phyloP scores from a whole-genome alignment of 1,139 yeast genomes.

The Hemisphaericaspora xylofermentans region DNA sequence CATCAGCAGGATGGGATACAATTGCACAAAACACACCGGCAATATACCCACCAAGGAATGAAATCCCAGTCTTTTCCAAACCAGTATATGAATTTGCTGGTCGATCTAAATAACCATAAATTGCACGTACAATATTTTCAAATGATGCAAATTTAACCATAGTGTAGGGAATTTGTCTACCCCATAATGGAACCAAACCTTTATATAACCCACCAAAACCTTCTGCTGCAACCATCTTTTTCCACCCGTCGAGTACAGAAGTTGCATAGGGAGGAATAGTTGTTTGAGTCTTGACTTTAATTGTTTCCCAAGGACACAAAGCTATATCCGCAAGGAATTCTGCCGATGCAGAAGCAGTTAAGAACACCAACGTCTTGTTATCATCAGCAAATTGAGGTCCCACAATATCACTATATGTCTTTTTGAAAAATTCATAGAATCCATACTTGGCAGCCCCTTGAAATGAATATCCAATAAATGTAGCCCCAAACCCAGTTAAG shows the following conservation, averaged over 20 bases:
- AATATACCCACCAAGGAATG: constrained; percentile 90
- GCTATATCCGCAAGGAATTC: constrained; percentile 88
- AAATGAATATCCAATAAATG: constrained; percentile 83
- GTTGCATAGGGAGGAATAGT: constrained; percentile 80
- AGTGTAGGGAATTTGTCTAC: constrained; percentile 93
- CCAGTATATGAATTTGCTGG: constrained; percentile 41
- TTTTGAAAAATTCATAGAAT: constrained; percentile 85
- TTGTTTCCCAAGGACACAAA: constrained; percentile 91
- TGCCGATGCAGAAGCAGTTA: constrained; percentile 88
- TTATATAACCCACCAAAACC: constrained; percentile 76
- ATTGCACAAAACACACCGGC: constrained; percentile 96
- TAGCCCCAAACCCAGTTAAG: constrained; percentile 87
- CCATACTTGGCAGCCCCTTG: constrained; percentile 98
- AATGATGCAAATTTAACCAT: constrained; percentile 95
- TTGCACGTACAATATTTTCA: constrained; percentile 79
- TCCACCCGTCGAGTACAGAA: constrained; percentile 64
- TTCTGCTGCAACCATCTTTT: constrained; percentile 62
- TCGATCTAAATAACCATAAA: constrained; percentile 54
- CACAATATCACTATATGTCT: constrained; percentile 64
- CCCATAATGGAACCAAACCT: constrained; percentile 89
- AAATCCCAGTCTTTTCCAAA: constrained; percentile 83
- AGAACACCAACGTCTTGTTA: constrained; percentile 70
- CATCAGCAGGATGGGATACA: constrained; percentile 96
- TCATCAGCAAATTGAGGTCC: constrained; percentile 64
- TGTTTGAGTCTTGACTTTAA: constrained; percentile 90